Conservation (phyloP, 805 yeast genomes). For the Kuraishia ogatae region DNA sequence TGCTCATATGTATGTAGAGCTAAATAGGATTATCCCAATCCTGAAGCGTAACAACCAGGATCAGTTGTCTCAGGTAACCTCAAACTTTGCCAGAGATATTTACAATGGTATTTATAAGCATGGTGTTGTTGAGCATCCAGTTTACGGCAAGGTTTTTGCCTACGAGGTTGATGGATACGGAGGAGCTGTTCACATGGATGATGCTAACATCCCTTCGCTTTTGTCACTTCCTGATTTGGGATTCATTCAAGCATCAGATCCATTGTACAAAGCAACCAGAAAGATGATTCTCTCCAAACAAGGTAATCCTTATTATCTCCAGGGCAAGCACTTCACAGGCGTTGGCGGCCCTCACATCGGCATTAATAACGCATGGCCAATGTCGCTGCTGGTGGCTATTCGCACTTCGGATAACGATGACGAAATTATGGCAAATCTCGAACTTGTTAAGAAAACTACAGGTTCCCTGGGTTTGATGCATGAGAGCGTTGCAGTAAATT, state of each 20-base stretch:
- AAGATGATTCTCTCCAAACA: constrained; percentile 57
- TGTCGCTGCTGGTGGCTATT: constrained; percentile 69
- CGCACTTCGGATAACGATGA: constrained; percentile 66
- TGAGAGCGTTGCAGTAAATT: constrained; percentile 66
- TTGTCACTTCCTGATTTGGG: constrained; percentile 78
- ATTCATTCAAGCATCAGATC: constrained; percentile 39
- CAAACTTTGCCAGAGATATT: constrained; percentile 32
- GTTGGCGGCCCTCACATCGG: constrained; percentile 93
- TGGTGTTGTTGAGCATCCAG: constrained; percentile 62
- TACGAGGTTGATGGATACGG: constrained; percentile 89
- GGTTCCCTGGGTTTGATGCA: constrained; percentile 77
- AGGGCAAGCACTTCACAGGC: constrained; percentile 60
- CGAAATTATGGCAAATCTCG: constrained; percentile 48
- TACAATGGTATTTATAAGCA: constrained; percentile 47
- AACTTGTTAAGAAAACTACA: constrained; percentile 49
- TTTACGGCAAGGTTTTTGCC: constrained; percentile 72
- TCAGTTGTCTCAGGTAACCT: constrained; percentile 19
- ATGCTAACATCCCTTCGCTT: constrained; percentile 82
- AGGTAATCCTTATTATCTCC: constrained; percentile 74
- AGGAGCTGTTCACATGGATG: constrained; percentile 69
- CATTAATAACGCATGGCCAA: constrained; percentile 78
- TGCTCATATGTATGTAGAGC: constrained; percentile 63
- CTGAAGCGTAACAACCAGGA: constrained; percentile 12
- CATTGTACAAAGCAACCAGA: constrained; percentile 69
- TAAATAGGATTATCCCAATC: constrained; percentile 27